phyloP scores from a whole-genome alignment of 2,329 filamentous ascomycete genomes.

The Aspergillus neotritici region DNA sequence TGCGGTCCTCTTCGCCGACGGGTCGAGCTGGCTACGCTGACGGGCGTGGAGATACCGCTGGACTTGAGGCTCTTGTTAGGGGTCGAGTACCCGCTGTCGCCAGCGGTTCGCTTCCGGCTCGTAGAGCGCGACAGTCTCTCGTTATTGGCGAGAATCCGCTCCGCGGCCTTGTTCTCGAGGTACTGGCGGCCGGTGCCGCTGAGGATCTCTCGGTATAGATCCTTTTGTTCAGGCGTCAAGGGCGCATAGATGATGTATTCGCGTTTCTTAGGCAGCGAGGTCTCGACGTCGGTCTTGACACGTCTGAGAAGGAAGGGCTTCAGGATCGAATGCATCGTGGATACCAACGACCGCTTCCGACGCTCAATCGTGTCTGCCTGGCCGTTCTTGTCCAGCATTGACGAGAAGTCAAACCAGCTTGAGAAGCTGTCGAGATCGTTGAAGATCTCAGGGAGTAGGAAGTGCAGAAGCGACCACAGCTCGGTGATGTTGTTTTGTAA shows the following conservation, averaged over 20 bases:
- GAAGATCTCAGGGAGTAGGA: conserved; percentile 86
- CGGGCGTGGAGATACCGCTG: conserved; percentile 69
- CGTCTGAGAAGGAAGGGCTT: conserved; percentile 85
- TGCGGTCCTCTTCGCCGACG: conserved; percentile 49
- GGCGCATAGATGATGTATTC: conserved; percentile 95
- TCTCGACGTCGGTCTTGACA: conserved; percentile 89
- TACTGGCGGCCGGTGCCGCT: conserved; percentile 61
- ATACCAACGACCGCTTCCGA: conserved; percentile 68
- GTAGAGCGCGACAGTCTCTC: conserved; percentile 33
- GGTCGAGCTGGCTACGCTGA: conserved; percentile 45
- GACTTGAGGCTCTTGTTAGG: conserved; percentile 69
- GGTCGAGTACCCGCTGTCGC: conserved; percentile 39
- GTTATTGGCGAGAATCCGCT: conserved; percentile 41
- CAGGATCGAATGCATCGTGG: conserved; percentile 86
- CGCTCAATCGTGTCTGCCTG: conserved; percentile 75
- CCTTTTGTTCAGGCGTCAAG: conserved; percentile 82
- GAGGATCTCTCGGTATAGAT: conserved; percentile 80
- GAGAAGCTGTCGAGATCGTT: conserved; percentile 90
- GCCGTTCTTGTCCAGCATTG: conserved; percentile 74
- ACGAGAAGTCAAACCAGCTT: conserved; percentile 95
- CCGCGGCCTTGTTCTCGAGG: conserved; percentile 47
- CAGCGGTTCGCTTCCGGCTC: conserved; percentile 55
- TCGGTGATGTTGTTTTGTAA: conserved; percentile 94
- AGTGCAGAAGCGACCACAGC: conserved; percentile 90
- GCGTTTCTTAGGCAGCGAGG: conserved; percentile 86